phyloP scores from a whole-genome alignment of 2,329 filamentous ascomycete genomes.

The Diaporthe capsici region DNA sequence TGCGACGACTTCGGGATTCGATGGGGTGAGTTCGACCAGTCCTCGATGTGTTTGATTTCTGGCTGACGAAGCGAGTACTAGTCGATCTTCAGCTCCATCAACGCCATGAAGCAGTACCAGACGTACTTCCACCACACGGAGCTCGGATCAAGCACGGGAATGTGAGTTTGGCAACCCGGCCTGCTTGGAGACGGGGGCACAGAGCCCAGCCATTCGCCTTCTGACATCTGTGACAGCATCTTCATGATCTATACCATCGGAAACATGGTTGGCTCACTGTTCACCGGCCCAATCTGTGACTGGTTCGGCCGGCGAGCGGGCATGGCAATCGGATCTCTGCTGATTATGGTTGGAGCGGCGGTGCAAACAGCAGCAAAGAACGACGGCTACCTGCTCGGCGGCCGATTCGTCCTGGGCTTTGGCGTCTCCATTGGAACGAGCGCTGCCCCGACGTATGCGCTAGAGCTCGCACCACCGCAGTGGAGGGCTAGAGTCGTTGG shows the following conservation, averaged over 20 bases:
- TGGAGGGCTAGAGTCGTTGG: conserved; percentile 54
- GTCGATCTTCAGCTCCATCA: conserved; percentile 52
- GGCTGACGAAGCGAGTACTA: conserved; percentile 15
- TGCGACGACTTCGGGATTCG: conserved; percentile 55
- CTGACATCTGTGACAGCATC: conserved; percentile 45
- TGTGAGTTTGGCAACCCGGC: conserved; percentile 28
- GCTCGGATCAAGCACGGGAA: conserved; percentile 47
- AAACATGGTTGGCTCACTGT: conserved; percentile 56
- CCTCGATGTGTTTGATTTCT: background rate
- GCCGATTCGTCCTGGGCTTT: conserved; percentile 70
- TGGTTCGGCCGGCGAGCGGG: conserved; percentile 57
- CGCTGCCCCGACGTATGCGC: conserved; percentile 56
- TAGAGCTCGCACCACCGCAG: conserved; percentile 48
- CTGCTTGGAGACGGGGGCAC: accelerated
- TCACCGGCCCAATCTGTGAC: conserved; percentile 58
- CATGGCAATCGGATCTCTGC: conserved; percentile 55
- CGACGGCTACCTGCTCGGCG: conserved; percentile 59
- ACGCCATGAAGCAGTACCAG: conserved; percentile 49
- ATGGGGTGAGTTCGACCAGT: conserved; percentile 48
- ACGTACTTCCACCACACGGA: conserved; percentile 43
- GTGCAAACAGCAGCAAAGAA: conserved; percentile 54
- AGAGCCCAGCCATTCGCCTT: background rate
- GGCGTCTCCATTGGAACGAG: conserved; percentile 58
- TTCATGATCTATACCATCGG: conserved; percentile 64
- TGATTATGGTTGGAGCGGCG: conserved; percentile 59